These are phyloP conservation scores for Backusella mclennaniae DNA, from an alignment of 192 early-diverging fungal genomes.

Conservation along the genomic window DNA sequence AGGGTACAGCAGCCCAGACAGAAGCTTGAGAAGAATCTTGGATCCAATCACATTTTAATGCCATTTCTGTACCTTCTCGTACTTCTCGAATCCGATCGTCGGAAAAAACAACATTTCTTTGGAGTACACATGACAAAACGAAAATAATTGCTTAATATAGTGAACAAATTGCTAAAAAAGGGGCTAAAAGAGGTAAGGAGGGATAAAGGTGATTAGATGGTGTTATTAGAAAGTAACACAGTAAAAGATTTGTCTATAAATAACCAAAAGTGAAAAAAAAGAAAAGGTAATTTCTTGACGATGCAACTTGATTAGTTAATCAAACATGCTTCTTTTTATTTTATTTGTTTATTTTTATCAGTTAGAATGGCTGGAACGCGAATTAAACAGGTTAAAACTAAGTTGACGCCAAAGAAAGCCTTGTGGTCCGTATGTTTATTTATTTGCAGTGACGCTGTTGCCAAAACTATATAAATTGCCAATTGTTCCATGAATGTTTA, in stretches of 20 bases:
- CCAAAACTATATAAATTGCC: slow-evolving; percentile 9
- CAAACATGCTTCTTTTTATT: neutral
- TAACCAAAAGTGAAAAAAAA: neutral
- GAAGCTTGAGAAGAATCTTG: slow-evolving; percentile 22
- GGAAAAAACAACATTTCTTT: slow-evolving; percentile 9
- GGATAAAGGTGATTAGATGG: neutral
- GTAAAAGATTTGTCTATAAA: neutral
- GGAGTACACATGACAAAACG: slow-evolving; percentile 6
- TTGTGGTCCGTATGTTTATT: slow-evolving; percentile 5
- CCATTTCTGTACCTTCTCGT: slow-evolving; percentile 7
- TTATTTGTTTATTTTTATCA: neutral
- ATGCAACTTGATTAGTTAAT: slow-evolving; percentile 9
- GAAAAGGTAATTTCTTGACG: slow-evolving; percentile 3
- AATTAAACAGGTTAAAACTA: slow-evolving; percentile 3
- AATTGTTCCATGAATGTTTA: slow-evolving; percentile 5
- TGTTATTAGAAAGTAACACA: neutral
- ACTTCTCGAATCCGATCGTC: slow-evolving; percentile 16
- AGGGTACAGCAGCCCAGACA: slow-evolving; percentile 13
- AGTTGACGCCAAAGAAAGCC: neutral
- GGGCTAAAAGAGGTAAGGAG: neutral
- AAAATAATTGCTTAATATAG: slow-evolving; percentile 8
- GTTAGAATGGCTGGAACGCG: neutral
- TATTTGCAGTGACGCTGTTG: slow-evolving; percentile 2
- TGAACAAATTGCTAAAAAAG: neutral
- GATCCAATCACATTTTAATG: slow-evolving; percentile 18